These are phyloP conservation scores for Paracorniculantispora psalliotae DNA, from an alignment of 2,329 filamentous ascomycete species.

Conservation along the genomic window DNA sequence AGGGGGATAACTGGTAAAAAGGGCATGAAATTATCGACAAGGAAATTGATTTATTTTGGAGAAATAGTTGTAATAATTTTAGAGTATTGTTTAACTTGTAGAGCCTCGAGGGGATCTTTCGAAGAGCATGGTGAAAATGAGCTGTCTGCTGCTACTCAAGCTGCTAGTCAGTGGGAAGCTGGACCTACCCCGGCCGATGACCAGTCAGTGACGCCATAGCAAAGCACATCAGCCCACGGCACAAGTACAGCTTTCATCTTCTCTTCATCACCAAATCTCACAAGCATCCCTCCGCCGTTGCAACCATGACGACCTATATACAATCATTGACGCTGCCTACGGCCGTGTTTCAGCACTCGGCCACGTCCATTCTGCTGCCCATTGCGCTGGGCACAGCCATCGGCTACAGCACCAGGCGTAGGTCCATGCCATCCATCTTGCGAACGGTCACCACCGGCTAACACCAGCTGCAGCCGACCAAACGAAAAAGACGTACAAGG, in stretches of 20 bases:
- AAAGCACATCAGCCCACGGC: not conserved
- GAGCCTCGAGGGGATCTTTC: too few species aligned
- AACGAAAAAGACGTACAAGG: constrained; percentile 57
- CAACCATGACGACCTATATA: constrained; percentile 70
- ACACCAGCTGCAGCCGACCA: constrained; percentile 39
- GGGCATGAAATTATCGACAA: not conserved
- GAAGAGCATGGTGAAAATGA: too few species aligned
- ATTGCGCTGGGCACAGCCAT: constrained; percentile 68
- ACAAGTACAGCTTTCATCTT: not conserved
- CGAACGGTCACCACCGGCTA: not conserved
- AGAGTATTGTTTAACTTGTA: too few species aligned
- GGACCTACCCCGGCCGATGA: too few species aligned
- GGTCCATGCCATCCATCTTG: constrained; percentile 23
- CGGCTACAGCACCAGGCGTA: constrained; percentile 64
- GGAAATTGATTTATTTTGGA: not conserved
- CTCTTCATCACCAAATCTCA: not conserved
- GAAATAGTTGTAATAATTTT: too few species aligned
- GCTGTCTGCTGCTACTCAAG: not conserved
- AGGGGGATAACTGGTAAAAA: not conserved
- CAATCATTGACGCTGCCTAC: constrained; percentile 71
- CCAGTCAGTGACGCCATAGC: not conserved
- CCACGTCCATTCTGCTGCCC: constrained; percentile 70
- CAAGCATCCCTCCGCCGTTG: not conserved
- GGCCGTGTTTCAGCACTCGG: constrained; percentile 65
- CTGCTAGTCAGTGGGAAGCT: too few species aligned